Conservation (phyloP, 1,284 basidiomycete species). For the Anthracocystis setariae region DNA sequence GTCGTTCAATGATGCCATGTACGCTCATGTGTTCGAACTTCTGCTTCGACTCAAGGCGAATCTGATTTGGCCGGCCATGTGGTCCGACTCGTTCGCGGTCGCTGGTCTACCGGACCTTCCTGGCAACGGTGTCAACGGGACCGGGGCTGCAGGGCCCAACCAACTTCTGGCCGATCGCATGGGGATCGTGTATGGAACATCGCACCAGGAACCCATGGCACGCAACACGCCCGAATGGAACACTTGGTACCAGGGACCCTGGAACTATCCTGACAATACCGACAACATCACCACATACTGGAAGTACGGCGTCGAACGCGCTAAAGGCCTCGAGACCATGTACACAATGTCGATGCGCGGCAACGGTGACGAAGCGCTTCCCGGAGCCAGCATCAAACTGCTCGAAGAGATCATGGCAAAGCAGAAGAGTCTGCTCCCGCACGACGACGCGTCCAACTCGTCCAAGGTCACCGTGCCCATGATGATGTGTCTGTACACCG, state of each 20-base stretch:
- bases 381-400: constrained; percentile 26
- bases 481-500: constrained; percentile 75
- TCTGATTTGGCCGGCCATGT: constrained; percentile 73
- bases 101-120: constrained; percentile 71
- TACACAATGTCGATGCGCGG: constrained; percentile 78
- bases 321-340: constrained; percentile 74
- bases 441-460: constrained; percentile 68
- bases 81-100: constrained; percentile 74
- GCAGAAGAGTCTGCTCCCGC: constrained; percentile 74
- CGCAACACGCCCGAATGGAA: constrained; percentile 72
- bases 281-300: constrained; percentile 74
- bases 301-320: constrained; percentile 73
- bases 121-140: constrained; percentile 13
- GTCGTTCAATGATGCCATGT: constrained; percentile 77
- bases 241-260: constrained; percentile 73
- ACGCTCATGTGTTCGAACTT: constrained; percentile 74
- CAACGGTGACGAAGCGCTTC: constrained; percentile 70
- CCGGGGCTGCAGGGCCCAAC: constrained; percentile 69
- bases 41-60: constrained; percentile 77
- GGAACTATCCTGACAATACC: constrained; percentile 74
- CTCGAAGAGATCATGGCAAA: constrained; percentile 71
- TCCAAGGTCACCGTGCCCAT: constrained; percentile 73
- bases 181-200: constrained; percentile 76
- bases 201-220: constrained; percentile 69
- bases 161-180: constrained; percentile 75